These are phyloP conservation scores for Sedum album DNA, from an alignment of 164 flowering plant species.

Conservation along the genomic window DNA sequence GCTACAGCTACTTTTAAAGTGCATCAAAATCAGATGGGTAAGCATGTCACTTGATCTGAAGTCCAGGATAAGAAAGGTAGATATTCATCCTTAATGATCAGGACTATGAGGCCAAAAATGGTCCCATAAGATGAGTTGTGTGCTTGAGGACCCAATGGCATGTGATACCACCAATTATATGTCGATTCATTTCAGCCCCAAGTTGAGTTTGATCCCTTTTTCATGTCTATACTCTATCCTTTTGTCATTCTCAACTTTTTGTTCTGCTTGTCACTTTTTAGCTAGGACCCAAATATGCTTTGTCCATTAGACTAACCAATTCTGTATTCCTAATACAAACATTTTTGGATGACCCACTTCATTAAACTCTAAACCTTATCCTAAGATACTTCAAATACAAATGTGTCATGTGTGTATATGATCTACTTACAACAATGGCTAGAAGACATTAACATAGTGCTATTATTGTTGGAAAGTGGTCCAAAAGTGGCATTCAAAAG, in stretches of 20 bases:
- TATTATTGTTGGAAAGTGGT: not conserved
- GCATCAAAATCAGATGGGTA: slow-evolving; percentile 6
- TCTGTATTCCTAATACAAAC: not conserved
- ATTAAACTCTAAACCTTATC: not conserved
- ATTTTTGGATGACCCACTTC: too few species aligned
- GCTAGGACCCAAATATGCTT: slow-evolving; percentile 1
- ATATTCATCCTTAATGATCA: slow-evolving; percentile 3
- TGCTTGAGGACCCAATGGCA: slow-evolving; percentile 6
- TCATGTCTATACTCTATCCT: not conserved
- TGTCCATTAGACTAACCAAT: not conserved
- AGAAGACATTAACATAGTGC: not conserved
- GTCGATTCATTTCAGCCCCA: not conserved
- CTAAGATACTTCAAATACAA: not conserved
- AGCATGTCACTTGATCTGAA: slow-evolving; percentile 6
- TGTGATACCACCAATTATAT: slow-evolving; percentile 3
- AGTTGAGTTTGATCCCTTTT: slow-evolving; percentile 2
- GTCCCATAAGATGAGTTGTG: slow-evolving; percentile 1
- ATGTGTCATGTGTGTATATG: not conserved
- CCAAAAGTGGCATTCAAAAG: not conserved
- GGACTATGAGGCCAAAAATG: not conserved
- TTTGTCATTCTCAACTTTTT: not conserved
- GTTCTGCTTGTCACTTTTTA: not conserved
- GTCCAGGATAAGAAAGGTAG: not conserved
- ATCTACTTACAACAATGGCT: not conserved
- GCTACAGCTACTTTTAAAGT: not conserved